These are phyloP conservation scores for Kernera saxatilis DNA, from an alignment of 345 rosid species.

Conservation along the genomic window DNA sequence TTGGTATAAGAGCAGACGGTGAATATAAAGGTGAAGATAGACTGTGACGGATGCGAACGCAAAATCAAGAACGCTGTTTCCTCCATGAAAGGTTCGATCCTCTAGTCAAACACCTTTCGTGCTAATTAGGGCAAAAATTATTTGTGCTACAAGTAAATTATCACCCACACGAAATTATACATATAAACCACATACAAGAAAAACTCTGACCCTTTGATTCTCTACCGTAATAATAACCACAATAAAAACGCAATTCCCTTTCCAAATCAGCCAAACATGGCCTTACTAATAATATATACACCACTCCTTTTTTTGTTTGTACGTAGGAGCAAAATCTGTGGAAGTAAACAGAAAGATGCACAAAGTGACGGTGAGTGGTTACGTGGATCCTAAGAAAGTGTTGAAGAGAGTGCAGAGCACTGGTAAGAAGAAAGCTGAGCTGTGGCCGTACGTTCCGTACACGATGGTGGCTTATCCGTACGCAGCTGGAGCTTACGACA, in stretches of 20 bases:
- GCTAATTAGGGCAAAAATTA: not conserved
- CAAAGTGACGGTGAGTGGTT: conserved; percentile 34
- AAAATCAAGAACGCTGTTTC: conserved; percentile 45
- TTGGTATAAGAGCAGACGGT: conserved; percentile 31
- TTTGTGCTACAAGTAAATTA: not conserved
- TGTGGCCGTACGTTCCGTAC: conserved; percentile 37
- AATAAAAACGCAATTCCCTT: not conserved
- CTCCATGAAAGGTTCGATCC: conserved; percentile 36
- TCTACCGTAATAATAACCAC: not conserved
- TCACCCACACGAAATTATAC: conserved; percentile 10
- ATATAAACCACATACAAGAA: not conserved
- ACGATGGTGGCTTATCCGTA: conserved; percentile 34
- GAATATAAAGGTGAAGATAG: conserved; percentile 42
- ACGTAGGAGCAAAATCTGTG: conserved; percentile 29
- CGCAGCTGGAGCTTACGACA: conserved; percentile 32
- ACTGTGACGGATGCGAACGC: conserved; percentile 52
- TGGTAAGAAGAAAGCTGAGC: conserved; percentile 32
- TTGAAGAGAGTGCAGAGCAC: conserved; percentile 24
- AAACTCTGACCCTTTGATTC: not conserved
- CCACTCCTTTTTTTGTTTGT: not conserved
- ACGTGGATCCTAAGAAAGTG: conserved; percentile 30
- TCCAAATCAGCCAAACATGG: conserved; percentile 8
- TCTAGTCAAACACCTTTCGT: not conserved
- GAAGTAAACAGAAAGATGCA: conserved; percentile 29
- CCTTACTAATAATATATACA: conserved; percentile 10